phyloP scores from a whole-genome alignment of 768 basidiomycete species.

The Clavaria fumosa region DNA sequence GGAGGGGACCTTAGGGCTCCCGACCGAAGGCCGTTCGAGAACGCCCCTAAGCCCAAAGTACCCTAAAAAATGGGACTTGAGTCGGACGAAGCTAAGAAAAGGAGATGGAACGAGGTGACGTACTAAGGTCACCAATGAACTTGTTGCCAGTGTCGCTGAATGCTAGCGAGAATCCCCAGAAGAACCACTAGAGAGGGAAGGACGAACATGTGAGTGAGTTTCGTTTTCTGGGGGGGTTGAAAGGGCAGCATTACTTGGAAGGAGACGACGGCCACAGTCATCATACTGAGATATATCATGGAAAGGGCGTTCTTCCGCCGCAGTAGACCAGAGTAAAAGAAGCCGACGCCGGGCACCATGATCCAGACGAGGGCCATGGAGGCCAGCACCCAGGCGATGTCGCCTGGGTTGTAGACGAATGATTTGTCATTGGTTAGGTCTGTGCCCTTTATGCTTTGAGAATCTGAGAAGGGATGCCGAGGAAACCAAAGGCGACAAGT shows the following conservation, averaged over 20 bases:
- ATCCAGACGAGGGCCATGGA: conserved; percentile 73
- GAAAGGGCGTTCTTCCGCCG: conserved; percentile 87
- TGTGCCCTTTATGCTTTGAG: not conserved
- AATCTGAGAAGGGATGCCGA: not conserved
- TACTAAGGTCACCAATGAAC: conserved; percentile 82
- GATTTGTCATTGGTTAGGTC: not conserved
- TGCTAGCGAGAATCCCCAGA: conserved; percentile 91
- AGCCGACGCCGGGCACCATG: conserved; percentile 77
- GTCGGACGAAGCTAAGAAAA: conserved; percentile 1
- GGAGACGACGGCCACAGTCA: conserved; percentile 61
- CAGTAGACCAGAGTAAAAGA: conserved; percentile 83
- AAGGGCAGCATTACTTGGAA: conserved; percentile 49
- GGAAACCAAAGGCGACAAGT: not conserved
- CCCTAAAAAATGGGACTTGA: conserved; percentile 21
- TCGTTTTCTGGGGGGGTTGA: not conserved
- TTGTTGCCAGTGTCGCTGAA: conserved; percentile 61
- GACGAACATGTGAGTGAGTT: no score
- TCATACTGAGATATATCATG: conserved; percentile 74
- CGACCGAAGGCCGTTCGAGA: conserved; percentile 58
- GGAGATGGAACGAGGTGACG: conserved; percentile 14
- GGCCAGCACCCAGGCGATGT: conserved; percentile 43
- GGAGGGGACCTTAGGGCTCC: conserved; percentile 52
- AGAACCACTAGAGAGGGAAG: conserved; percentile 67
- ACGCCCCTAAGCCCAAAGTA: conserved; percentile 79
- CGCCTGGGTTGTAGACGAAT: conserved; percentile 30